Evolutionary conservation across 169 alveolate genomes (phyloP).

Genomic region (Plasmodium reichenowi): DNA sequence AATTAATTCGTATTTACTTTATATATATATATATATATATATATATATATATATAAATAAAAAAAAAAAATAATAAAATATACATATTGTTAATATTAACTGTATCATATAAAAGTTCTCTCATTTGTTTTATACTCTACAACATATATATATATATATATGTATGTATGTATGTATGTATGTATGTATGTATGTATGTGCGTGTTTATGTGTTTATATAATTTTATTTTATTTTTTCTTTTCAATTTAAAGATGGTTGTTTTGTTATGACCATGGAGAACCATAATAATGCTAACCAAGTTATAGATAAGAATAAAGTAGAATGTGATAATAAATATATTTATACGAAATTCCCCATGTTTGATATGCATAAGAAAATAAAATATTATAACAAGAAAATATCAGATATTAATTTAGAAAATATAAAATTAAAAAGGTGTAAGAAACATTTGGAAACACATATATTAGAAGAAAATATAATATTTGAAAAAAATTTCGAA

Average conservation of each 20-base stretch:
- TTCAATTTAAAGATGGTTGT: too few species aligned
- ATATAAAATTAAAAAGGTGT: constrained; percentile 55
- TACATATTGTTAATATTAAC: too few species aligned
- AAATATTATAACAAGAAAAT: constrained; percentile 53
- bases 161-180: not conserved
- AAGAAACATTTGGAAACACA: constrained; percentile 32
- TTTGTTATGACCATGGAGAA: too few species aligned
- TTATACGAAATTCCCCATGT: constrained; percentile 63
- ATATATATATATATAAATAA: too few species aligned
- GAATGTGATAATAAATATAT: constrained; percentile 44
- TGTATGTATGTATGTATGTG: not conserved
- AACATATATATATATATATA: not conserved
- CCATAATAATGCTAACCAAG: too few species aligned
- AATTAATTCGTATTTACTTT: too few species aligned
- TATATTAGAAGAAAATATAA: constrained; percentile 38
- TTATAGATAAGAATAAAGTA: constrained; percentile 34
- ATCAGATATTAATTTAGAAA: constrained; percentile 57
- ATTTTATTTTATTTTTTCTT: not conserved
- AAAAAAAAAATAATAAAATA: too few species aligned
- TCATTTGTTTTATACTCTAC: too few species aligned
- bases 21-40: too few species aligned
- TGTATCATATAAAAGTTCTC: too few species aligned
- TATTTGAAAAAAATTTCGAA: constrained; percentile 51
- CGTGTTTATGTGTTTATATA: not conserved
- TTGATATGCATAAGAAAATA: constrained; percentile 70